Base-by-base conservation (phyloP, 1,139 yeast species). In the Maudiozyma humilis region DNA sequence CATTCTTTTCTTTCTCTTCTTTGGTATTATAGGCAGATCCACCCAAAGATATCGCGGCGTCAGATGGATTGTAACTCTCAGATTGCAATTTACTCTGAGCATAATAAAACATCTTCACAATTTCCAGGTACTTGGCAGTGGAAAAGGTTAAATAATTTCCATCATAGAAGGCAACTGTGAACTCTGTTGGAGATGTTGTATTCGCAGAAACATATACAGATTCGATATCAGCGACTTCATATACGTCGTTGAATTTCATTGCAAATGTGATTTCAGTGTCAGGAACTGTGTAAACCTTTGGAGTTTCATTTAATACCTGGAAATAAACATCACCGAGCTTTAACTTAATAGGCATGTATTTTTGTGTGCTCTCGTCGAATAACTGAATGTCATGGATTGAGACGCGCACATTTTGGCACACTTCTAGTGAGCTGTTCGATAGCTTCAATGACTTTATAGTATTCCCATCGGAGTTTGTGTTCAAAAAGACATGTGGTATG, bases 301-400 rank as follows among this genome's bases (percentile, higher is more conserved):
- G 72, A 38, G 68, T 60, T 51, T 70, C 65, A 47, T 65, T 54
- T 12, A 62, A 49, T 3, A 85, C 63, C 54, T 83, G 89, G 32
- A 85, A 57, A 66, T 72, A 81, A 51, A 77, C 78, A 45, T 81
- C 72, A 7, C 95, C 95, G 46, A 87, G 72, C 51, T 77, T 78
- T 44, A 86, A 50, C 1, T 75, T 72, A 1, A 82, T 82, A 0
- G 83, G 80, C 17, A 68, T 63, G 49, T 71, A 71, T 38, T 72
- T 59, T 14, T 64, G 59, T 17, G 55, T 58, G 2, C 55, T 58
- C 25, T 59, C 64, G 65, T 78, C 76, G 56, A 68, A 79, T 6
- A 78, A 31, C 4, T 57, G 49, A 17, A 61, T 57, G 35, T 61
- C 64, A 36, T 58, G 60, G 17, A 62, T 31, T 6, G 62, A 69